Conservation (phyloP, 345 rosid species). For the Psidium guajava region DNA sequence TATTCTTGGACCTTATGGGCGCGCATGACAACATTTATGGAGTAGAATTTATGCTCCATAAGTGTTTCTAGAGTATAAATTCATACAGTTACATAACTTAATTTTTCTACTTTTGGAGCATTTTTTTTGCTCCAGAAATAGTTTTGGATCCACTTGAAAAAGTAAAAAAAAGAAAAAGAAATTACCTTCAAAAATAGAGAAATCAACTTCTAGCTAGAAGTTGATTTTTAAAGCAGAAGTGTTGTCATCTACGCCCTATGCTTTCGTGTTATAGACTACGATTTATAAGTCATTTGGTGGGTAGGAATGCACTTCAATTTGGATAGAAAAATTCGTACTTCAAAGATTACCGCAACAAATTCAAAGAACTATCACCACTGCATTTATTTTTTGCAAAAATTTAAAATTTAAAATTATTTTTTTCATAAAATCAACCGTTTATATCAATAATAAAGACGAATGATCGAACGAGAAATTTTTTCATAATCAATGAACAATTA, state of each 20-base stretch:
- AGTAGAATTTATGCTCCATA: too few relatives aligned
- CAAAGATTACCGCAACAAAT: background rate
- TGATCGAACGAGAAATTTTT: background rate
- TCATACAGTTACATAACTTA: too few relatives aligned
- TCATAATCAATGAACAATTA: rapidly evolving
- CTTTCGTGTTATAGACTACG: background rate
- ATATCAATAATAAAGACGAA: background rate
- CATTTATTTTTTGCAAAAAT: background rate
- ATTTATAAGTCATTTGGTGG: background rate
- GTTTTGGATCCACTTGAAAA: too few relatives aligned
- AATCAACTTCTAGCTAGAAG: too few relatives aligned
- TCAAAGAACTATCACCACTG: background rate
- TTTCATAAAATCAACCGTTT: rapidly evolving
- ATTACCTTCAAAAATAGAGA: too few relatives aligned
- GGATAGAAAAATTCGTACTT: background rate
- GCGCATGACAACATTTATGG: too few relatives aligned
- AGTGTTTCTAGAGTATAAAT: too few relatives aligned
- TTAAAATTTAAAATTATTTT: background rate
- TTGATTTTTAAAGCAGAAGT: too few relatives aligned
- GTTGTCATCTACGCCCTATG: background rate
- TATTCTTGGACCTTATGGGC: background rate
- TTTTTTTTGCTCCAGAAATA: too few relatives aligned
- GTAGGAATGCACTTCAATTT: background rate
- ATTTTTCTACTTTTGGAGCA: too few relatives aligned
- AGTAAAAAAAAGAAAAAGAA: too few relatives aligned